Conservation (phyloP, 2,329 filamentous ascomycete species). For the Fusarium sp. region DNA sequence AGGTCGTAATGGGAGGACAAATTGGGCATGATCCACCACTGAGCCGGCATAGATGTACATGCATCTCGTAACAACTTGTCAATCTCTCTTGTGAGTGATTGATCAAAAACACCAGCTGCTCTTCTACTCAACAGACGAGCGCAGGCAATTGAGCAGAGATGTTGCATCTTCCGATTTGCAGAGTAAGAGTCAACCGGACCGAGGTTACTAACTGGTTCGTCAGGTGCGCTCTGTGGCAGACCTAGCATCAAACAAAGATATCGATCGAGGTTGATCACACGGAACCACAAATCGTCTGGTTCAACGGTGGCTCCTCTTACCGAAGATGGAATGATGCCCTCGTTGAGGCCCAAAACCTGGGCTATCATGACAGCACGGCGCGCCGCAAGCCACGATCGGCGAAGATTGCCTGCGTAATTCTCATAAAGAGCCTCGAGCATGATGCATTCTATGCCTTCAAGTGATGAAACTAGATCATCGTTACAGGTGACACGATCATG, state of each 20-base stretch:
- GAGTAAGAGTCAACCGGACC: constrained; percentile 46
- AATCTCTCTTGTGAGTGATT: constrained; percentile 52
- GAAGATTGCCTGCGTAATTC: constrained; percentile 58
- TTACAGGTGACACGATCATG: constrained; percentile 55
- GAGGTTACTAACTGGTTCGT: constrained; percentile 50
- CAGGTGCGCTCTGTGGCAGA: constrained; percentile 54
- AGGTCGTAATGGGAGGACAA: constrained; percentile 21
- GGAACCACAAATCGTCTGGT: constrained; percentile 57
- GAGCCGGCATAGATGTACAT: constrained; percentile 51
- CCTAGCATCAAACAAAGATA: constrained; percentile 61
- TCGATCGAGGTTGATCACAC: constrained; percentile 57
- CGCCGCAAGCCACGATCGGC: constrained; percentile 56
- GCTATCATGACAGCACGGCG: constrained; percentile 58
- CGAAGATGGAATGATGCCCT: constrained; percentile 16
- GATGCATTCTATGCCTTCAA: constrained; percentile 63
- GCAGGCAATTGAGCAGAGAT: constrained; percentile 54
- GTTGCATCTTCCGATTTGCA: constrained; percentile 57
- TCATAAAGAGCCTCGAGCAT: constrained; percentile 59
- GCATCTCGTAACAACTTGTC: constrained; percentile 59
- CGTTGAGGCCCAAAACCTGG: constrained; percentile 54
- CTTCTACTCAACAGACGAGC: constrained; percentile 60
- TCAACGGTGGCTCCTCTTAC: constrained; percentile 34
- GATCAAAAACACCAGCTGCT: constrained; percentile 38
- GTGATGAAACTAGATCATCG: constrained; percentile 55
- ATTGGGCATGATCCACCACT: constrained; percentile 60